Base-by-base conservation (phyloP, 805 yeast genomes). In the Ascoidea rubescens region DNA sequence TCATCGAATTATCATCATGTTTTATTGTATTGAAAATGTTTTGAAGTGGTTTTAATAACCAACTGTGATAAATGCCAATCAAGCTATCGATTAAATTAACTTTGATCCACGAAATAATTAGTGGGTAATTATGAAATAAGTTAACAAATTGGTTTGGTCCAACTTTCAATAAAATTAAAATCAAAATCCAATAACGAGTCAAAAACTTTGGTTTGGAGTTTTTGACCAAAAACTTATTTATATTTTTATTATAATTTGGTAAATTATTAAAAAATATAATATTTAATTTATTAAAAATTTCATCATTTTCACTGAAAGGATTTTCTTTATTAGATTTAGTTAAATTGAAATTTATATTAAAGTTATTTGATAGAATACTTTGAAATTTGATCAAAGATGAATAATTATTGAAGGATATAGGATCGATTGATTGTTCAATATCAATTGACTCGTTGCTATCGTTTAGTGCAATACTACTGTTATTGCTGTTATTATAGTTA, bases 21-120 rank as follows among this genome's bases (percentile, higher is more conserved):
- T 93, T 74, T n/a, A 91, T 81, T 0, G 95, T 88, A 48, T 78
- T 74, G 57, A 87, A 68, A 56, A 91, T 82, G 58, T 85, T 82
- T 46, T 71, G 69, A 17, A 86, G 61, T 1, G 98, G 99, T 48
- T 75, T 75, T 46, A 87, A 68, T 4, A 91, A 75, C 98, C 99
- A 91, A 63, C 90, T 88, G 37, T 71, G 66, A 71, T 82, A 76
- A 59, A 90, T 83, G 4, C 91, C 87, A 32, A 62, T 60, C 1
- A 72, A 60, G 0, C 95, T 82, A n/a, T 81, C 86, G 14, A 80
- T 64, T 5, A 87, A 62, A 51, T 84, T 82, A 50, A 71, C 69
- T 50, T 70, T 67, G 47, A 80, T 53, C 82, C 93, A 87, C 1
- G 70, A 62, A 2, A 70, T 55, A 16, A 88, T 77, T 16, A 70